Percentiles rank a stretch among this genome's conserved stretches.
These are phyloP conservation scores for Bromus sterilis DNA, from an alignment of 176 grass and related monocot species.

Conservation along the genomic window DNA sequence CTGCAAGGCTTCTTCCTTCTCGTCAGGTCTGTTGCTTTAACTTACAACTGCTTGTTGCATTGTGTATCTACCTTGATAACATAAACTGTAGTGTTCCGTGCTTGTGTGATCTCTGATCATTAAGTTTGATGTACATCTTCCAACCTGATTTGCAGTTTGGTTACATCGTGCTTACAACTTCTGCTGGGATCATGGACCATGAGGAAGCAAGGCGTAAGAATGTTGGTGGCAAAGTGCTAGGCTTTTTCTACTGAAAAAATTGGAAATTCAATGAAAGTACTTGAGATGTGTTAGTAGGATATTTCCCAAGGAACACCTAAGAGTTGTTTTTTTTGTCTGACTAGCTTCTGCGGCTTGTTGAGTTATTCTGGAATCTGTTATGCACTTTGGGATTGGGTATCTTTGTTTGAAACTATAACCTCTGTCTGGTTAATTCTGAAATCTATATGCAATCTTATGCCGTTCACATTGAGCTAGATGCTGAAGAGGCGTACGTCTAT, in stretches of 20 bases:
- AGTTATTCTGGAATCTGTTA: not conserved
- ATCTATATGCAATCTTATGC: not conserved
- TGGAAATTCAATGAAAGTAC: not conserved
- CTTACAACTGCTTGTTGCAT: not conserved
- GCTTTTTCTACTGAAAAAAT: constrained; percentile 52
- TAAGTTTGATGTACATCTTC: not conserved
- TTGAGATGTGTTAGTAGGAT: constrained; percentile 5
- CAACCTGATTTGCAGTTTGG: constrained; percentile 41
- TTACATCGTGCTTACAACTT: constrained; percentile 65
- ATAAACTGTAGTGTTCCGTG: not conserved
- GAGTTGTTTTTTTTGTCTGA: not conserved
- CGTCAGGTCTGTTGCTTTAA: constrained; percentile 32
- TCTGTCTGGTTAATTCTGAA: constrained; percentile 3
- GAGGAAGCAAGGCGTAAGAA: constrained; percentile 63
- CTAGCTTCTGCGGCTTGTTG: constrained; percentile 4
- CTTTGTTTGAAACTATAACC: constrained; percentile 9
- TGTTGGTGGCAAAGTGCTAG: constrained; percentile 54
- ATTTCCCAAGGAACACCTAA: not conserved
- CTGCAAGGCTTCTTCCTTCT: constrained; percentile 49
- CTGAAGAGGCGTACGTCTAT: not conserved
- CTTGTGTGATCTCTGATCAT: not conserved
- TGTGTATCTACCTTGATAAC: not conserved
- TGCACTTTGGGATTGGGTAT: not conserved
- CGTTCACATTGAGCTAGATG: not conserved
- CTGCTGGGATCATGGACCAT: constrained; percentile 65